Evolutionary conservation across 2,329 filamentous ascomycete species (phyloP).

Genomic region (Aphanocladium album): DNA sequence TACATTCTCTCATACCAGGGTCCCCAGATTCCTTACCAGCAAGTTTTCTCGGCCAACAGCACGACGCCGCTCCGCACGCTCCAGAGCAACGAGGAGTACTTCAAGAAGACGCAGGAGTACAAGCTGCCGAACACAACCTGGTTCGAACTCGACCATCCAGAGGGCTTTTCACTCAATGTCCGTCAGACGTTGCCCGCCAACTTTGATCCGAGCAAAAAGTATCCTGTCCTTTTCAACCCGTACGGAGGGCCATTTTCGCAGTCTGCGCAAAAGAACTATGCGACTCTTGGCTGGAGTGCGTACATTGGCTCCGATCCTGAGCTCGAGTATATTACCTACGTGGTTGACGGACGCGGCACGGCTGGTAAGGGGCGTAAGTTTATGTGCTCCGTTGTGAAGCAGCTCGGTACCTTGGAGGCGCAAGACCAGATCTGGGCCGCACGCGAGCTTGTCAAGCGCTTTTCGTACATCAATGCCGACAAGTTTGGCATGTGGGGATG

Average conservation of each 20-base stretch:
- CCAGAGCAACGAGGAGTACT: slow-evolving; percentile 54
- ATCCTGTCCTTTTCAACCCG: slow-evolving; percentile 61
- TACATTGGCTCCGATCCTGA: slow-evolving; percentile 65
- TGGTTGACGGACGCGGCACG: slow-evolving; percentile 64
- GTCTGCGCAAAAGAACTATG: slow-evolving; percentile 53
- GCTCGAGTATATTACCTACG: slow-evolving; percentile 62
- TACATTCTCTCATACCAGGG: slow-evolving; percentile 62
- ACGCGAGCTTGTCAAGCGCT: slow-evolving; percentile 43
- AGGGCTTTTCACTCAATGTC: slow-evolving; percentile 58
- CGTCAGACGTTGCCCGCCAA: slow-evolving; percentile 61
- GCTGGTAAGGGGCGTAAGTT: slow-evolving; percentile 60
- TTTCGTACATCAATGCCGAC: slow-evolving; percentile 50
- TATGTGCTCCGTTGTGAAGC: slow-evolving; percentile 51
- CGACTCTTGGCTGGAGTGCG: slow-evolving; percentile 50
- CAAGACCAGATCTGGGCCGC: slow-evolving; percentile 65
- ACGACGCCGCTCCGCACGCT: slow-evolving; percentile 52
- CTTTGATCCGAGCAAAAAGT: slow-evolving; percentile 58
- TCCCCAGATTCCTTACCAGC: slow-evolving; percentile 64
- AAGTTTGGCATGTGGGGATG: slow-evolving; percentile 65
- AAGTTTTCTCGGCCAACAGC: slow-evolving; percentile 55
- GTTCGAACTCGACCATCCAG: slow-evolving; percentile 56
- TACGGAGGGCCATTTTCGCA: slow-evolving; percentile 65
- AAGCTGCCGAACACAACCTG: slow-evolving; percentile 60
- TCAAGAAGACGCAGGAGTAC: slow-evolving; percentile 52
- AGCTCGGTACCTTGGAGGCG: slow-evolving; percentile 59